Conservation (phyloP, 192 early-diverging fungal species). For the Chytriomyces sp. region DNA sequence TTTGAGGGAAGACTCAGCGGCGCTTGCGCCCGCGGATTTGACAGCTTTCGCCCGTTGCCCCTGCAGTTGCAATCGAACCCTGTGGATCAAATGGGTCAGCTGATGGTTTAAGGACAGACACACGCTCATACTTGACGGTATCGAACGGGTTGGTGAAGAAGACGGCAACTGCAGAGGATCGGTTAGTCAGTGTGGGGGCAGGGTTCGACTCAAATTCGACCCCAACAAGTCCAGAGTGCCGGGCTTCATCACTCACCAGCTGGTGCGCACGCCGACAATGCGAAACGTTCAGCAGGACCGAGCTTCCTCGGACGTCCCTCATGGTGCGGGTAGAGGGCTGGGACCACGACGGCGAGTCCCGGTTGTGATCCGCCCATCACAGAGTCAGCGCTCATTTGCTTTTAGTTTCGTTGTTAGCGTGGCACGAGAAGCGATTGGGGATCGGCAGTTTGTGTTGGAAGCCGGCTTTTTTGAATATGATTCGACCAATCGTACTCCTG, state of each 20-base stretch:
- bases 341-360: slow-evolving; percentile 31
- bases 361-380: slow-evolving; percentile 27
- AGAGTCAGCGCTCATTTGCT: slow-evolving; percentile 25
- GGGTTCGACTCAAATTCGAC: not conserved
- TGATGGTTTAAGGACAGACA: not conserved
- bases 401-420: not conserved
- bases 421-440: not conserved
- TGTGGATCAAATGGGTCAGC: slow-evolving; percentile 5
- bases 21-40: slow-evolving; percentile 2
- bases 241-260: slow-evolving; percentile 46
- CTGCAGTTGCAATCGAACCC: slow-evolving; percentile 71
- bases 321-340: slow-evolving; percentile 52
- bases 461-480: not conserved
- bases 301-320: slow-evolving; percentile 50
- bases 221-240: not conserved
- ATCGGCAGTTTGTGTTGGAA: not conserved
- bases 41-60: slow-evolving; percentile 56
- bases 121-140: slow-evolving; percentile 64
- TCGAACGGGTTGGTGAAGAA: slow-evolving; percentile 81
- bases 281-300: slow-evolving; percentile 64
- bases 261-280: slow-evolving; percentile 65
- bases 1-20: slow-evolving; percentile 15
- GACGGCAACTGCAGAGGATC: slow-evolving; percentile 58
- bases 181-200: not conserved
- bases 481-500: not conserved